phyloP scores from a whole-genome alignment of 768 basidiomycete species.

The Mycena latifolia region DNA sequence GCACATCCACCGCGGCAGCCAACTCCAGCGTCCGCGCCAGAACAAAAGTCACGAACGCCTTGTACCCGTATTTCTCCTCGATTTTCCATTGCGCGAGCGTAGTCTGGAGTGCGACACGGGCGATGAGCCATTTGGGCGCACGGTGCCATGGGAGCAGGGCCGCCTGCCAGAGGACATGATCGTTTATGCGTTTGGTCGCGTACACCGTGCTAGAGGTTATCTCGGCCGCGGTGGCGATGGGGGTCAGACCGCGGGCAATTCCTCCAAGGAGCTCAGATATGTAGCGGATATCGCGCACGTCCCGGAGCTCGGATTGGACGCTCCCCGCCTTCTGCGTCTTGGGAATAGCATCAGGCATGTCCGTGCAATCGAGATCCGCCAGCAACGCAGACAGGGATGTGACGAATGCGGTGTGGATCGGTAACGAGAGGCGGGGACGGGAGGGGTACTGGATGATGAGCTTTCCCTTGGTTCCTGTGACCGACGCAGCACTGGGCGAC shows the following conservation, averaged over 20 bases:
- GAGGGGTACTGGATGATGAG: conserved; percentile 61
- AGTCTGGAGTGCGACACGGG: conserved; percentile 60
- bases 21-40: conserved; percentile 44
- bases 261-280: conserved; percentile 62
- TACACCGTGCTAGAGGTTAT: conserved; percentile 12
- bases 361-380: conserved; percentile 47
- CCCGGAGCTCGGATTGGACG: conserved; percentile 51
- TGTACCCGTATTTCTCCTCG: conserved; percentile 48
- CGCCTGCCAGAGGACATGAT: conserved; percentile 59
- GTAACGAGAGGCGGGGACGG: conserved; percentile 49
- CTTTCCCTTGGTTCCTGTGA: conserved; percentile 56
- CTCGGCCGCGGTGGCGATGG: conserved; percentile 1
- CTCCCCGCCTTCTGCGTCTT: conserved; percentile 53
- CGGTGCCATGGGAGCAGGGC: conserved; percentile 60
- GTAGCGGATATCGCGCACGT: conserved; percentile 58
- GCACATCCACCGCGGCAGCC: conserved; percentile 6
- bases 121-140: conserved; percentile 62
- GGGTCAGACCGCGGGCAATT: conserved; percentile 53
- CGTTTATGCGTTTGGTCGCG: conserved; percentile 55
- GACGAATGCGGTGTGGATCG: conserved; percentile 43
- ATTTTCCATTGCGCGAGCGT: conserved; percentile 38
- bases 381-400: conserved; percentile 55
- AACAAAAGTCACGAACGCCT: conserved; percentile 60
- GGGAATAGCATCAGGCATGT: conserved; percentile 48
- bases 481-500: conserved; percentile 47